Evolutionary conservation across 805 yeast genomes (phyloP), one percentile per base, ranked within the genome.

Genomic region (Priceomyces haplophilus): DNA sequence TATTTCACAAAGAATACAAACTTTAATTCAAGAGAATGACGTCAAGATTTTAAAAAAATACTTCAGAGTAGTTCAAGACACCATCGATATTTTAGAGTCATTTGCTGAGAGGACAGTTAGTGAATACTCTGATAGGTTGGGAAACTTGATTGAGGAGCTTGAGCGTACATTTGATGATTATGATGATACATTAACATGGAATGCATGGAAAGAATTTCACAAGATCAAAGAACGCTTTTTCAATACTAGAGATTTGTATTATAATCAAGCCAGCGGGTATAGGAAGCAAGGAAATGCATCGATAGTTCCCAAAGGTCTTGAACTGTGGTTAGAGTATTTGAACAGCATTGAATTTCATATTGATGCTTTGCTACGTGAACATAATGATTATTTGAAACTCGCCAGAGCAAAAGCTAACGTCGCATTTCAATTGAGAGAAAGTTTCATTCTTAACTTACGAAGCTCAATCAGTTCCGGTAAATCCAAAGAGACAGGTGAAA

Each of bases 11-110:
- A 34, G 40, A 13, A 56, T 69, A 7, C 68, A 65, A 40, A 45
- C 41, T 1, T 31, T 43, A 23, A 50, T 70, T 29, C 56, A 54
- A 37, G 56, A 52, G 3, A 53, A 49, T 7, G 71, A 67, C 43
- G 58, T 53, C 16, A 24, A 42, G 7, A 42, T 71, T 10, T 46
- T 66, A 33, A 54, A 48, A 8, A 46, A 54, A 31, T 71, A 70
- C 49, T 67, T 62, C 39, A 43, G 44, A 13, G 56, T 53, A 3
- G 50, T 64, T 17, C 76, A 71, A 44, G 61, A 60, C 21, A 73
- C 82, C 29, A 71, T 84, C 41, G 90, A 85, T 48, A 73, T 82
- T 0, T 75, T 82, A 56, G 90, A 85, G 58, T 85, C 85, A 47
- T 85, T 85, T 69, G 81, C 83, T 4, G 89, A 84, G 42, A 75